Evolutionary conservation across 768 basidiomycete species (phyloP).

Genomic region (Podaxis sp.): DNA sequence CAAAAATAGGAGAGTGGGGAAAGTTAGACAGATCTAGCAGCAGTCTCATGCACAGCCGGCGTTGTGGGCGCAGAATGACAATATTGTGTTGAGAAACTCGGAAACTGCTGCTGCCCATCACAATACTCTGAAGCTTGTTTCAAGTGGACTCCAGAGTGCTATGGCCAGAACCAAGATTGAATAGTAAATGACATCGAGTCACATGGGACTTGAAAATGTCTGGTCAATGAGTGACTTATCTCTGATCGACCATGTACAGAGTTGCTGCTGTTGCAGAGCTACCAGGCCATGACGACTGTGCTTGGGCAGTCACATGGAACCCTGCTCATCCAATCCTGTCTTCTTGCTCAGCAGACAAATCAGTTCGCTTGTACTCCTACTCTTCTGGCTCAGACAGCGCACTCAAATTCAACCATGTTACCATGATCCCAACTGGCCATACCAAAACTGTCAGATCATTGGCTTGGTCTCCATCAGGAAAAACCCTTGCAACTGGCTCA

Average conservation of each 20-base stretch:
- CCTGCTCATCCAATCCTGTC: slow-evolving; percentile 78
- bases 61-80: no score
- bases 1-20: no score
- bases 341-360: slow-evolving; percentile 94
- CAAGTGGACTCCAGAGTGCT: no score
- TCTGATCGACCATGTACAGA: slow-evolving; percentile 11
- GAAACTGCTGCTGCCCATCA: no score
- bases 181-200: background rate
- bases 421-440: slow-evolving; percentile 82
- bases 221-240: background rate
- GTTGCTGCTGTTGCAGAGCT: slow-evolving; percentile 2
- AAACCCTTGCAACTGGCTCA: slow-evolving; percentile 85
- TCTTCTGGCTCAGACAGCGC: slow-evolving; percentile 20
- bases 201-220: background rate
- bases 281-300: slow-evolving; percentile 77
- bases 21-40: no score
- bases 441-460: slow-evolving; percentile 83
- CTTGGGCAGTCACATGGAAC: slow-evolving; percentile 91
- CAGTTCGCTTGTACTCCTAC: slow-evolving; percentile 84
- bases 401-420: slow-evolving; percentile 49
- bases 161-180: no score
- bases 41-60: no score
- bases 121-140: no score
- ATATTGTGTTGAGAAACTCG: no score
- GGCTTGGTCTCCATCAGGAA: slow-evolving; percentile 88